These are phyloP conservation scores for Penicillium sp. DNA, from an alignment of 2,329 filamentous ascomycete genomes.

Conservation along the genomic window DNA sequence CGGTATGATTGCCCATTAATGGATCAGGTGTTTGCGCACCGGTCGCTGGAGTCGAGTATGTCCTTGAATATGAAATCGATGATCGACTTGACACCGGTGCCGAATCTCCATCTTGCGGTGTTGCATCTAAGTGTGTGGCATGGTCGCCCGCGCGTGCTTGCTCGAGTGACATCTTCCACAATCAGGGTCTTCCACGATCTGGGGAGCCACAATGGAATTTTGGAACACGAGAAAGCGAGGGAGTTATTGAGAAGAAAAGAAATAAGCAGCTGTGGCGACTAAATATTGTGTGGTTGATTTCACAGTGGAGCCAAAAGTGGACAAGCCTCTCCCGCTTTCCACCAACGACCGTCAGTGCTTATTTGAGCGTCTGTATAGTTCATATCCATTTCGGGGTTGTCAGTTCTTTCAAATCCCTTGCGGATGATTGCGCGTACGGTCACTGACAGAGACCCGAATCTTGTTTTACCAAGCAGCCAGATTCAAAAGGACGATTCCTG, in stretches of 20 bases:
- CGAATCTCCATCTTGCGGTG: constrained; percentile 8
- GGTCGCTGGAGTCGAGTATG: constrained; percentile 28
- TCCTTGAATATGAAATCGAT: constrained; percentile 20
- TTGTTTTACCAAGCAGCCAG: neutral
- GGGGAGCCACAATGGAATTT: too few species aligned
- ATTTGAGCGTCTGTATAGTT: constrained; percentile 3
- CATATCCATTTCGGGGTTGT: neutral
- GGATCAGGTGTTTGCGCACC: constrained; percentile 33
- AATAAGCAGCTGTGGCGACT: neutral
- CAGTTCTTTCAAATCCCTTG: constrained; percentile 12
- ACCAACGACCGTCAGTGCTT: neutral
- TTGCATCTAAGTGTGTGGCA: constrained; percentile 5
- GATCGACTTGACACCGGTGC: constrained; percentile 18
- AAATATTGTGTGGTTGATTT: constrained; percentile 6
- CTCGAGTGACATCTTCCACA: constrained; percentile 13
- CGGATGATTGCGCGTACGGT: constrained; percentile 16
- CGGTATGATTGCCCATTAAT: constrained; percentile 19
- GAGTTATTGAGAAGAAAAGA: neutral
- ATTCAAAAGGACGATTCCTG: neutral
- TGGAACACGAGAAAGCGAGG: neutral
- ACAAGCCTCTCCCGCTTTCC: constrained; percentile 1
- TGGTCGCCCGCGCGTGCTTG: constrained; percentile 8
- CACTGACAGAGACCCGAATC: neutral
- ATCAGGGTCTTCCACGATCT: too few species aligned
- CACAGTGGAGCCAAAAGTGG: constrained; percentile 12